A percentile compares a stretch with the other conserved stretches of the same genome.
Conservation (phyloP, 495 filamentous ascomycete genomes). For the Talaromyces stipitatus region DNA sequence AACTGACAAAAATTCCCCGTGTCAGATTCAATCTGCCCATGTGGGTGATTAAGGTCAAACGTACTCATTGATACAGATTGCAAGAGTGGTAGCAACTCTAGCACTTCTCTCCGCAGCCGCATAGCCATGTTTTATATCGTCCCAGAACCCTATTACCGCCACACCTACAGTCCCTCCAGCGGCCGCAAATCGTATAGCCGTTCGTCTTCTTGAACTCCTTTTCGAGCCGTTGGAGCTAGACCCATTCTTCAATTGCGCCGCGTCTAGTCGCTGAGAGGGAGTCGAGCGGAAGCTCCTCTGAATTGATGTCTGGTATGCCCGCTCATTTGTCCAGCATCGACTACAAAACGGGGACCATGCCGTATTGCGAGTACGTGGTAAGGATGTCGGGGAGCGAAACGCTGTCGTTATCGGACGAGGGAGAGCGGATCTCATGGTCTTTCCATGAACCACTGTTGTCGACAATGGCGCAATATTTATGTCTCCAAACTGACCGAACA, state of each 20-base stretch:
- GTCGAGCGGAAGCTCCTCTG: background rate
- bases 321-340: background rate
- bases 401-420: background rate
- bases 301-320: background rate
- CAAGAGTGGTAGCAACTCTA: conserved; percentile 68
- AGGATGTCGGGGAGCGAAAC: background rate
- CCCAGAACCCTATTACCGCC: conserved; percentile 58
- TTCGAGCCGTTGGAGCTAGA: background rate
- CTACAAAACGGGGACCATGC: background rate
- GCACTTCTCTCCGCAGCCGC: conserved; percentile 68
- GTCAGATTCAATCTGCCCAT: background rate
- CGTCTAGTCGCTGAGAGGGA: background rate
- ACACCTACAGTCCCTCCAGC: conserved; percentile 46
- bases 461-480: background rate
- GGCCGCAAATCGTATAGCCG: conserved; percentile 37
- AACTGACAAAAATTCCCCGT: conserved; percentile 46
- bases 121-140: conserved; percentile 66
- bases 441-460: background rate
- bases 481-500: background rate
- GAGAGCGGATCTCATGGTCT: conserved; percentile 4
- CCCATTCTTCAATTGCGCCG: background rate
- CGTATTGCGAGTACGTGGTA: background rate
- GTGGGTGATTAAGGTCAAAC: conserved; percentile 18
- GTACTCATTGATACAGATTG: conserved; percentile 86
- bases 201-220: conserved; percentile 10